phyloP scores from a whole-genome alignment of 169 alveolate species.

The Plasmodium coatneyi region DNA sequence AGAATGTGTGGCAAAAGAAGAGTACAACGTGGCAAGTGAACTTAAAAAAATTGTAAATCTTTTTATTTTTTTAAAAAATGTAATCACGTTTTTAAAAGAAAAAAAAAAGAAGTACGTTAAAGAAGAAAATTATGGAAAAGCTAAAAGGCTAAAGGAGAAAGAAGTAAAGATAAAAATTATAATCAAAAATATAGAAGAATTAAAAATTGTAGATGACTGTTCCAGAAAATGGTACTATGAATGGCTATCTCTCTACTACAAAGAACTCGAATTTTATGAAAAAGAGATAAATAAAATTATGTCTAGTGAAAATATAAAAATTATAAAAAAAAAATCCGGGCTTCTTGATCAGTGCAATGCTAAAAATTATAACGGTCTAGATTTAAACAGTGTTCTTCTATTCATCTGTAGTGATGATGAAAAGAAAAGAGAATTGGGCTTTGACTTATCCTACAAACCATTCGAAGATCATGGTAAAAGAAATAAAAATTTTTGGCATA shows the following conservation, averaged over 20 bases:
- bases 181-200: constrained; percentile 64
- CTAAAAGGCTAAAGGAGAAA: constrained; percentile 71
- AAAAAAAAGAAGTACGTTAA: constrained; percentile 67
- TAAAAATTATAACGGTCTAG: constrained; percentile 29
- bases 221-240: constrained; percentile 63
- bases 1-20: constrained; percentile 73
- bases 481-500: constrained; percentile 35
- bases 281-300: constrained; percentile 64
- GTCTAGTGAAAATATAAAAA: constrained; percentile 68
- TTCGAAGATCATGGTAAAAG: constrained; percentile 58
- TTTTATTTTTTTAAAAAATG: constrained; percentile 64
- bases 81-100: constrained; percentile 54
- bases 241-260: constrained; percentile 66
- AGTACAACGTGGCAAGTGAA: constrained; percentile 52
- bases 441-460: constrained; percentile 57
- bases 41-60: constrained; percentile 67
- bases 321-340: constrained; percentile 53
- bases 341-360: constrained; percentile 8
- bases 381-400: constrained; percentile 44
- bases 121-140: constrained; percentile 73
- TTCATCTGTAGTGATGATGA: constrained; percentile 65
- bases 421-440: constrained; percentile 68
- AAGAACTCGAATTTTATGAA: constrained; percentile 71
- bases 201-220: constrained; percentile 37
- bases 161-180: constrained; percentile 70